These are phyloP conservation scores for Euphrasia arctica DNA, from an alignment of 305 asterid species.

Conservation along the genomic window DNA sequence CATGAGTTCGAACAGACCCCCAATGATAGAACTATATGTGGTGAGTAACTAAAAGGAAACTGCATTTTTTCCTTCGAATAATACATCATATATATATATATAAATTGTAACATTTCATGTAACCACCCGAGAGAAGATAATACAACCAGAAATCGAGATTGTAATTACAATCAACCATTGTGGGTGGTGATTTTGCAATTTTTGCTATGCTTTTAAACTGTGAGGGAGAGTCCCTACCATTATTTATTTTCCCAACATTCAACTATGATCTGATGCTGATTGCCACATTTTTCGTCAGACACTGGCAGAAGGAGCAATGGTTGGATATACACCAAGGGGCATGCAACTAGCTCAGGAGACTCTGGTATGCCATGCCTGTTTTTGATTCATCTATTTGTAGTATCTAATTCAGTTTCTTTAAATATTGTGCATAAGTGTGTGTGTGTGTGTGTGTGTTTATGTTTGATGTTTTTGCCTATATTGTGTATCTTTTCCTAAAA, in stretches of 20 bases:
- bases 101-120: slow-evolving; percentile 6
- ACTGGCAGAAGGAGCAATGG: slow-evolving; percentile 85
- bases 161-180: background rate
- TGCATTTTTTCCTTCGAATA: slow-evolving; percentile 20
- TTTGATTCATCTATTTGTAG: background rate
- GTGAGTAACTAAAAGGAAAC: slow-evolving; percentile 44
- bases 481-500: background rate
- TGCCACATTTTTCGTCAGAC: slow-evolving; percentile 45
- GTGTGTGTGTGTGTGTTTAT: no score
- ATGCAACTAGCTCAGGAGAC: slow-evolving; percentile 87
- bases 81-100: background rate
- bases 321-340: slow-evolving; percentile 78
- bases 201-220: background rate
- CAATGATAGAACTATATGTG: slow-evolving; percentile 56
- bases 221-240: background rate
- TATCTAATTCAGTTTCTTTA: background rate
- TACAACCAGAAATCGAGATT: background rate
- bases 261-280: slow-evolving; percentile 14
- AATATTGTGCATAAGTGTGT: background rate
- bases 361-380: slow-evolving; percentile 44
- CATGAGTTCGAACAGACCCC: slow-evolving; percentile 54
- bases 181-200: slow-evolving; percentile 1
- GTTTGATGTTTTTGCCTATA: no score
- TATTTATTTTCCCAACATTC: slow-evolving; percentile 8
- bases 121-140: slow-evolving; percentile 2